phyloP scores from a whole-genome alignment of 805 yeast genomes.

The Yamadazyma insecticola region DNA sequence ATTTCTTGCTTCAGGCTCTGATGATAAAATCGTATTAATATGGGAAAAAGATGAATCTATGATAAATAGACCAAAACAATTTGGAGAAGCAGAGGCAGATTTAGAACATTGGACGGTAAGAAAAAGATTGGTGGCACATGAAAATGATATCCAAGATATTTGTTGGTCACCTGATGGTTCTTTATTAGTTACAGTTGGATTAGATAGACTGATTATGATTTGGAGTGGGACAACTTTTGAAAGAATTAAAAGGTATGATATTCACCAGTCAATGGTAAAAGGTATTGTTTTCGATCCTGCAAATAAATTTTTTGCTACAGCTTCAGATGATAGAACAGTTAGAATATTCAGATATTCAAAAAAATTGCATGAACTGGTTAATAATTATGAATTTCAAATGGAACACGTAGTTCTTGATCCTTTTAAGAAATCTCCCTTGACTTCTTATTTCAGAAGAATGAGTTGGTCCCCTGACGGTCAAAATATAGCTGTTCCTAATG shows the following conservation, averaged over 20 bases:
- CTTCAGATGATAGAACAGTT: constrained; percentile 91
- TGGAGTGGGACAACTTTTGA: constrained; percentile 95
- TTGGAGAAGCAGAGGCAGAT: constrained; percentile 67
- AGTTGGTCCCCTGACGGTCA: constrained; percentile 94
- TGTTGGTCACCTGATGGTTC: constrained; percentile 98
- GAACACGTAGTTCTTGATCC: constrained; percentile 84
- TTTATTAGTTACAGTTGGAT: constrained; percentile 86
- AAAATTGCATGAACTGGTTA: constrained; percentile 40
- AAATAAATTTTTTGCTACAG: constrained; percentile 93
- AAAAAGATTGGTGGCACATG: constrained; percentile 91
- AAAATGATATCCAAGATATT: constrained; percentile 94
- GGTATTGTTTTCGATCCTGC: constrained; percentile 99
- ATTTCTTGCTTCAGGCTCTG: constrained; percentile 91
- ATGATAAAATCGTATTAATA: constrained; percentile 83
- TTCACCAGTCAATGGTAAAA: constrained; percentile 92
- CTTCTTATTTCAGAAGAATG: constrained; percentile 81
- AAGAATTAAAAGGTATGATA: constrained; percentile 80
- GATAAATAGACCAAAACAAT: constrained; percentile 50
- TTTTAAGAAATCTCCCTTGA: constrained; percentile 81
- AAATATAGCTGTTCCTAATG: constrained; percentile 80
- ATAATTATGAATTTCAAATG: constrained; percentile 75
- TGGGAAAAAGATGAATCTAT: constrained; percentile 86
- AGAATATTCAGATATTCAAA: constrained; percentile 83
- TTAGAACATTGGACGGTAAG: constrained; percentile 93
- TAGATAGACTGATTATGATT: constrained; percentile 86